Evolutionary conservation across 768 basidiomycete species (phyloP).

Genomic region (Leccinum incarnatum): DNA sequence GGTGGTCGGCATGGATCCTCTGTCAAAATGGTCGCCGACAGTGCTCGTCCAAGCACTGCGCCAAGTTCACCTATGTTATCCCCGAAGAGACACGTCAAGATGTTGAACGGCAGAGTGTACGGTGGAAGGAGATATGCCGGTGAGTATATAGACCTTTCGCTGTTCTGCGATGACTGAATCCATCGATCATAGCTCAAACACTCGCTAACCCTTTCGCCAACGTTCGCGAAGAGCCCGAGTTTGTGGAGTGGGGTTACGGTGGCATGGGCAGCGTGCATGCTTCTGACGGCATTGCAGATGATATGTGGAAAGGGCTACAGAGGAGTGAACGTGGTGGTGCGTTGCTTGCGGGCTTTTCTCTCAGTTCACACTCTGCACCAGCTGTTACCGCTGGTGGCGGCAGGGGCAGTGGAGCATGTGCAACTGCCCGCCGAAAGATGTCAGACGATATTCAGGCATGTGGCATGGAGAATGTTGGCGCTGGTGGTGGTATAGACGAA

Average conservation of each 20-base stretch:
- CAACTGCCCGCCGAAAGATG: conserved; percentile 18
- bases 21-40: conserved; percentile 2
- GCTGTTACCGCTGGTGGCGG: conserved; percentile 20
- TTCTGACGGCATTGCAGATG: conserved; percentile 27
- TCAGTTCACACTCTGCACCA: neutral
- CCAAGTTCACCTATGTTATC: conserved; percentile 3
- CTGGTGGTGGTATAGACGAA: conserved; percentile 39
- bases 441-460: conserved; percentile 18
- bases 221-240: conserved; percentile 66
- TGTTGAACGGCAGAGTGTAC: conserved; percentile 88
- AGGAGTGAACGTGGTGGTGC: conserved; percentile 26
- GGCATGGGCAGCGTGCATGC: conserved; percentile 65
- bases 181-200: conserved; percentile 22
- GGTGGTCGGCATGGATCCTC: conserved; percentile 29
- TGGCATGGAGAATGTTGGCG: conserved; percentile 28
- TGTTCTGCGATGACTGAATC: neutral
- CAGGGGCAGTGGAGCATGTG: conserved; percentile 11
- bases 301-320: conserved; percentile 29
- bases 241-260: conserved; percentile 91
- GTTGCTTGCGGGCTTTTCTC: conserved; percentile 17
- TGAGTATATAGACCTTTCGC: conserved; percentile 5
- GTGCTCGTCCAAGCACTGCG: conserved; percentile 8
- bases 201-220: conserved; percentile 61
- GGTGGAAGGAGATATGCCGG: conserved; percentile 43
- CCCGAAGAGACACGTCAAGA: conserved; percentile 43